Evolutionary conservation across 139 green algal species (phyloP).

Genomic region (Picochlorum sp.): DNA sequence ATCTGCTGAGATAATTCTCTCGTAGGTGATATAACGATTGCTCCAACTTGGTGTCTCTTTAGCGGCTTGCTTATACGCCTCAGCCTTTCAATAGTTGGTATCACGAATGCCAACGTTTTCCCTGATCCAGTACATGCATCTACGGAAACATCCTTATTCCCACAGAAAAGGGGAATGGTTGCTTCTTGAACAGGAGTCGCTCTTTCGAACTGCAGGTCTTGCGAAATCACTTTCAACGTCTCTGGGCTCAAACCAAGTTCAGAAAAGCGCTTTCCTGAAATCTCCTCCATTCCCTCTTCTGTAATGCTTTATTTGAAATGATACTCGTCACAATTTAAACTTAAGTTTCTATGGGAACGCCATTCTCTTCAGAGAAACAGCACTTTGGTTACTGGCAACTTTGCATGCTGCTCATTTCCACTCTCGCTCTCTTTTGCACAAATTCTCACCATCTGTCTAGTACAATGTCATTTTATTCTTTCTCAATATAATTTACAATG

Average conservation of each 20-base stretch:
- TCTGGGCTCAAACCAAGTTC: neutral
- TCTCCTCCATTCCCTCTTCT: neutral
- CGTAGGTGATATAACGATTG: slow-evolving; percentile 86
- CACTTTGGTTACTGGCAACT: too few species aligned
- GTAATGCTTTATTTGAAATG: neutral
- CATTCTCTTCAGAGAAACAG: neutral
- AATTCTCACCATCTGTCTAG: too few species aligned
- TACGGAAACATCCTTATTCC: slow-evolving; percentile 93
- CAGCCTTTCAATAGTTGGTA: slow-evolving; percentile 87
- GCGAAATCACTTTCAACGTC: slow-evolving; percentile 43
- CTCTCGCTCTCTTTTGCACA: neutral
- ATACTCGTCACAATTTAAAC: neutral
- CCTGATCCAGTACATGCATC: slow-evolving; percentile 92
- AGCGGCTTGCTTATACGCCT: slow-evolving; percentile 45
- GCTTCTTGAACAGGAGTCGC: slow-evolving; percentile 89
- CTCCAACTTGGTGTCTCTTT: slow-evolving; percentile 71
- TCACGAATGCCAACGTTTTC: slow-evolving; percentile 95
- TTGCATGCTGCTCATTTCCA: neutral
- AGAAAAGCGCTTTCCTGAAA: neutral
- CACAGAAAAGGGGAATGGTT: slow-evolving; percentile 79
- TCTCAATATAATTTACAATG: too few species aligned
- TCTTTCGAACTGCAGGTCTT: slow-evolving; percentile 39
- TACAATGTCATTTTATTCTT: too few species aligned
- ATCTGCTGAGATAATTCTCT: slow-evolving; percentile 91
- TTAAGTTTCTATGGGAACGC: neutral